phyloP scores from a whole-genome alignment of 2,329 filamentous ascomycete species.

The Microsporum audouinii region DNA sequence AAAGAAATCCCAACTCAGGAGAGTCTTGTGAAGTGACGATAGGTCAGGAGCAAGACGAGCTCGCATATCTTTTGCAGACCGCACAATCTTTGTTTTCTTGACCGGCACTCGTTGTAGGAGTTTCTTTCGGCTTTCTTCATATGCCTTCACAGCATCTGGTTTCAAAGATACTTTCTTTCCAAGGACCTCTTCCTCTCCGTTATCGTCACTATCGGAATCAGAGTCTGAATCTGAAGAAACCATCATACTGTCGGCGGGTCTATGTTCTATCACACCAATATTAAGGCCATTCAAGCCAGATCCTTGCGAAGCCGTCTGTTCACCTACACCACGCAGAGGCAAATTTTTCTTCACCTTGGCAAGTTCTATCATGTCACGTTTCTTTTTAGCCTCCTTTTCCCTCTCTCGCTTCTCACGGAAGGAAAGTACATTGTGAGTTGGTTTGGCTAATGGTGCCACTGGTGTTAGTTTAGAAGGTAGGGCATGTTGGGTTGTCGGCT shows the following conservation, averaged over 20 bases:
- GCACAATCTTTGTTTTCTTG: constrained; percentile 67
- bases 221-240: constrained; percentile 57
- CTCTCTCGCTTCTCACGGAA: constrained; percentile 64
- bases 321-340: constrained; percentile 40
- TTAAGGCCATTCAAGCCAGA: constrained; percentile 65
- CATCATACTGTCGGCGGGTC: constrained; percentile 73
- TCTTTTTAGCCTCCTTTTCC: constrained; percentile 63
- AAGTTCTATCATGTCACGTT: constrained; percentile 59
- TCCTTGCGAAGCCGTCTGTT: constrained; percentile 59
- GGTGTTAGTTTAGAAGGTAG: constrained; percentile 6
- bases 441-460: constrained; percentile 13
- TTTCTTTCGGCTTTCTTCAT: constrained; percentile 36
- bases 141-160: constrained; percentile 34
- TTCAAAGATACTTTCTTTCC: constrained; percentile 33
- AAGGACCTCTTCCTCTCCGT: constrained; percentile 46
- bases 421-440: constrained; percentile 35
- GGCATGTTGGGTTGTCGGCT: constrained; percentile 12
- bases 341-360: constrained; percentile 52
- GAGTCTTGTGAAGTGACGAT: constrained; percentile 68
- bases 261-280: constrained; percentile 66
- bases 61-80: constrained; percentile 86
- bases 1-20: constrained; percentile 92
- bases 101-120: constrained; percentile 57
- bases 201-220: constrained; percentile 62
- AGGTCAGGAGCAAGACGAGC: constrained; percentile 85